Conservation (phyloP, 192 early-diverging fungal genomes). For the Backusella parvicylindrica region DNA sequence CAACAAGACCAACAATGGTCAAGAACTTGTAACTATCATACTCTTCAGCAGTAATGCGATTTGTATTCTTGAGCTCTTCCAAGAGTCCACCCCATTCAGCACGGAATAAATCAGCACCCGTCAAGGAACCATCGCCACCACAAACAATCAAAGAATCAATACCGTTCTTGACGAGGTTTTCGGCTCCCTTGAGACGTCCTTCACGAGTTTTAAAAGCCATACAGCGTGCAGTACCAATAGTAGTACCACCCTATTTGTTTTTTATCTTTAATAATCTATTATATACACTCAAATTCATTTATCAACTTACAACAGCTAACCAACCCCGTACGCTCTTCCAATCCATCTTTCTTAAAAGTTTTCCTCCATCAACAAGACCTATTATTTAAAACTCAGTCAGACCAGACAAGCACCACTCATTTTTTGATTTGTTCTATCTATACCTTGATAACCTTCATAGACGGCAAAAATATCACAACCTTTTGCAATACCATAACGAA, state of each 20-base stretch:
- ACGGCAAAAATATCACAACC: conserved; percentile 86
- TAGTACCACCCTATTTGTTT: conserved; percentile 77
- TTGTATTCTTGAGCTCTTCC: conserved; percentile 65
- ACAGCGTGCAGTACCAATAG: conserved; percentile 93
- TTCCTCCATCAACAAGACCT: conserved; percentile 91
- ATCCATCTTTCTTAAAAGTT: conserved; percentile 74
- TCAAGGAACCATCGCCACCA: conserved; percentile 96
- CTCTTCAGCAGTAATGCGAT: conserved; percentile 57
- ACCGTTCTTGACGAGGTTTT: conserved; percentile 86
- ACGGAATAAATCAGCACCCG: conserved; percentile 89
- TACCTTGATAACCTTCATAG: conserved; percentile 94
- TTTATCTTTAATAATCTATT: neutral
- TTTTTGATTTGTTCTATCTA: neutral
- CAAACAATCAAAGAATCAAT: conserved; percentile 95
- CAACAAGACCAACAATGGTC: conserved; percentile 95
- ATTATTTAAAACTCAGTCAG: conserved; percentile 4
- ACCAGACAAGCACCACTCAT: neutral
- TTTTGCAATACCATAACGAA: conserved; percentile 81
- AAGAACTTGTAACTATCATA: conserved; percentile 63
- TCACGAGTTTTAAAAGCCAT: conserved; percentile 79
- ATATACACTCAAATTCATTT: neutral
- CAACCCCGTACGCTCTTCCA: conserved; percentile 94
- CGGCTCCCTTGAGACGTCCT: conserved; percentile 79
- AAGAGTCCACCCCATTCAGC: conserved; percentile 87
- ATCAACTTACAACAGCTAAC: conserved; percentile 56